Base-by-base conservation (phyloP, 495 filamentous ascomycete genomes). In the Achaetomiella virescens region DNA sequence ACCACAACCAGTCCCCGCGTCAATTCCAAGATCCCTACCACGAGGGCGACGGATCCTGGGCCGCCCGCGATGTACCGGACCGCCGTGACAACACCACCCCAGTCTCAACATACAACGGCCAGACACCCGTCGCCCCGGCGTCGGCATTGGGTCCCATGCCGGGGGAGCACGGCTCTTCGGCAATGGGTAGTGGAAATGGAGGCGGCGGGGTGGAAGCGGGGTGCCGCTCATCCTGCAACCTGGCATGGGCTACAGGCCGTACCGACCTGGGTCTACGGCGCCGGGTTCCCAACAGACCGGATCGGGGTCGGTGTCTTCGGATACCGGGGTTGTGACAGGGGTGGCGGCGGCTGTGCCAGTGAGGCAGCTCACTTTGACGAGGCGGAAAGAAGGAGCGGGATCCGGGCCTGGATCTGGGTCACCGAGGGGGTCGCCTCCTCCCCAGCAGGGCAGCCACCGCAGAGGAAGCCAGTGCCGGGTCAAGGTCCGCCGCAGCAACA, bases 191-290 rank as follows among this genome's bases (percentile, higher is more conserved):
- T 9, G 27, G 27, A 31, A 31, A 31, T 4, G 22, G 24, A 29
- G 11, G 24, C 6, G 25, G 52, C 4, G 44, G 11, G 41, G 27
- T 7, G 24, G 22, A 10, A 17, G 21, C 9, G 50, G 33, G n/a
- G 54, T 59, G 12, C 60, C 60, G 48, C 42, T 62, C 4, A 29
- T 44, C 14, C 17, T 62, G 52, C 55, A 62, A 37, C 55, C 56
- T 12, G 60, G 47, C 1, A 49, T 56, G 58, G 58, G 58, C 17
- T 55, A 48, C 18, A 15, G 53, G 35, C 53, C 53, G 43, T 56
- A 52, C 36, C 41, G 43, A 15, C 38, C 49, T 22, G 46, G 29
- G 40, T 18, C 17, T 21, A n/a, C n/a, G 40, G n/a, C 40, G 27
- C 27, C 27, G 27, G 27, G 27, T 31, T 9, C 27, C 9, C 27